Base-by-base conservation (phyloP, 2,329 filamentous ascomycete genomes). In the Clathrospora elynae region DNA sequence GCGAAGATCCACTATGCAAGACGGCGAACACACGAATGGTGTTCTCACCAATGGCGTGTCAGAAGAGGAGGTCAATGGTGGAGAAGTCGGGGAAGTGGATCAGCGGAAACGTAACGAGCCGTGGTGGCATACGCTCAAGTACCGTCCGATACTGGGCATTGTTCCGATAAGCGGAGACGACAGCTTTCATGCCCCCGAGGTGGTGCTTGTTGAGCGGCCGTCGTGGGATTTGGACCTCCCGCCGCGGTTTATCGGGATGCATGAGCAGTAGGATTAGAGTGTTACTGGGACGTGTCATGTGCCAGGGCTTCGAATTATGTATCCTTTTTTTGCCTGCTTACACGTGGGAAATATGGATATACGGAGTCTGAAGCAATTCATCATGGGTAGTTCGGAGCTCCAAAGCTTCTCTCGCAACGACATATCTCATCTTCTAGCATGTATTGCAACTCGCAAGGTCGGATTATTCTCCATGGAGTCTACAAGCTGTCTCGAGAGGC, bases 71-170 rank as follows among this genome's bases (percentile, higher is more conserved):
- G 20, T 36, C 2, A 46, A 35, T 14, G 49, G 51, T 25, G 55
- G 51, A 3, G 55, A 53, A 37, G 44, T 44, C 37, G 37, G 51
- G 38, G 43, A 50, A 42, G 51, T 53, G 35, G 59, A 40, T 43
- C 57, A 59, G 46, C 57, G 45, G 36, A 46, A 38, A 33, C 55
- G 40, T n/a, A 50, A 43, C 13, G 57, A 67, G 31, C 59, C 66
- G 36, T 81, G 76, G 73, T 97, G 90, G 89, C 83, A 85, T 66
- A 95, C 91, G 4, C 90, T 87, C 77, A 95, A 95, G 71, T 99
- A 97, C 72, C 81, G 91, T 45, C 88, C 91, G n/a, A 90, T 99
- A 57, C 76, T 99, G 49, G 93, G 91, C 4, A 78, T 86, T 30
- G 77, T 83, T 13, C 78, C 81, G 12, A 70, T 86, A 20, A 75